Evolutionary conservation across 1,139 yeast genomes (phyloP).

Genomic region (Hyphopichia fennica): DNA sequence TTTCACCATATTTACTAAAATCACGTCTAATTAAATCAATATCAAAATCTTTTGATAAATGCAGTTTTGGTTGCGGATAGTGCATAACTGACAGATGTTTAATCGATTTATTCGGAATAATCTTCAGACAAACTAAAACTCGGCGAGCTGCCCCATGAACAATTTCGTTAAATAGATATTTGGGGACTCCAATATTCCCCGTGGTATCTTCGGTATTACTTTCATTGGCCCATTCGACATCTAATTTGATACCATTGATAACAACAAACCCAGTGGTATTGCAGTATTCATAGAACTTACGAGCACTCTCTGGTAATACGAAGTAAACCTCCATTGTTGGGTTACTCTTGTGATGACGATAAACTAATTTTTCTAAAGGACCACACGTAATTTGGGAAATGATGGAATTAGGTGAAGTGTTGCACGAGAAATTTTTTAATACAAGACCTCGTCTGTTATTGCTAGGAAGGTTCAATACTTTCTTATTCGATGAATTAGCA

Average conservation of each 20-base stretch:
- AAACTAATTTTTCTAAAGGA: slow-evolving; percentile 58
- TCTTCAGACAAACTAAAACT: slow-evolving; percentile 31
- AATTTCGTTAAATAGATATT: slow-evolving; percentile 27
- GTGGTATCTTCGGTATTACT: slow-evolving; percentile 21
- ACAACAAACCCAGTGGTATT: slow-evolving; percentile 53
- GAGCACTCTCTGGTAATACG: slow-evolving; percentile 54
- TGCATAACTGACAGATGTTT: slow-evolving; percentile 20
- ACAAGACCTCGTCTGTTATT: slow-evolving; percentile 15
- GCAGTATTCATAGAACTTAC: slow-evolving; percentile 54
- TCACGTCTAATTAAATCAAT: slow-evolving; percentile 41
- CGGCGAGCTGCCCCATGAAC: slow-evolving; percentile 33
- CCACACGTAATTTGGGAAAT: slow-evolving; percentile 71
- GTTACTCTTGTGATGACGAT: slow-evolving; percentile 13
- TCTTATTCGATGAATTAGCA: background rate
- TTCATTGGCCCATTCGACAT: slow-evolving; percentile 38
- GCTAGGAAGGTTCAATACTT: too few species aligned
- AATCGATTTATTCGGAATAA: slow-evolving; percentile 21
- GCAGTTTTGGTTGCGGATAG: slow-evolving; percentile 34
- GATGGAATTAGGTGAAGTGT: slow-evolving; percentile 48
- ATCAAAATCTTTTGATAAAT: slow-evolving; percentile 30
- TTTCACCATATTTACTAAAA: slow-evolving; percentile 57
- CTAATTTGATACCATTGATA: slow-evolving; percentile 56
- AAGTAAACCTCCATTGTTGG: slow-evolving; percentile 51
- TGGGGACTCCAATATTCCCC: slow-evolving; percentile 17
- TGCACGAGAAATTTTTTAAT: slow-evolving; percentile 15